These are phyloP conservation scores for Tuber magnatum DNA, from an alignment of 495 filamentous ascomycete genomes.

Conservation along the genomic window DNA sequence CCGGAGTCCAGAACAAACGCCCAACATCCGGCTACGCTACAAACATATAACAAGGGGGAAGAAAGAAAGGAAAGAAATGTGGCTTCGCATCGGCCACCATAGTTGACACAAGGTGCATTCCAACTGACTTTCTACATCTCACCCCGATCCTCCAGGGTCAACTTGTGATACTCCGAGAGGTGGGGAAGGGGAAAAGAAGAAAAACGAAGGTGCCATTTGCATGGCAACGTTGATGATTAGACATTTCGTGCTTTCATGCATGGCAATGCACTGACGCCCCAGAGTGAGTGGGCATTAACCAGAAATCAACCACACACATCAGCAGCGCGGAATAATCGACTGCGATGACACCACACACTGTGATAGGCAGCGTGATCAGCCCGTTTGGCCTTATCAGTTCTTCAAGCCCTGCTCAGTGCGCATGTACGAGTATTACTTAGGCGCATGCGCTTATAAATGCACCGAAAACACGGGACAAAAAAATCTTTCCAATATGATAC, in stretches of 20 bases:
- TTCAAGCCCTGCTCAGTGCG: not conserved
- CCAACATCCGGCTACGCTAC: not conserved
- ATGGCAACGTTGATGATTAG: not conserved
- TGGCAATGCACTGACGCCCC: not conserved
- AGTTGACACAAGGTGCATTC: not conserved
- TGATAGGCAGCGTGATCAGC: not conserved
- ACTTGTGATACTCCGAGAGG: not conserved
- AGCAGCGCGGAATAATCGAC: not conserved
- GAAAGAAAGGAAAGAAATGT: not conserved
- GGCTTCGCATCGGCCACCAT: not conserved
- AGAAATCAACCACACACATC: not conserved
- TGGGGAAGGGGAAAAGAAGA: not conserved
- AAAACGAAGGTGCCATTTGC: not conserved
- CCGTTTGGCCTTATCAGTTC: not conserved
- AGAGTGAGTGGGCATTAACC: not conserved
- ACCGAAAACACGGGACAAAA: not conserved
- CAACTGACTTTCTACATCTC: not conserved
- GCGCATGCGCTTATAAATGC: not conserved
- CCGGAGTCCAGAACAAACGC: not conserved
- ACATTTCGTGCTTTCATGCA: not conserved
- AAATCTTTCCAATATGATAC: not conserved
- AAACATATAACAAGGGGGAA: not conserved
- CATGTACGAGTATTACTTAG: not conserved
- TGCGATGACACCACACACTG: not conserved
- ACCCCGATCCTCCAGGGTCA: not conserved